Percentiles rank a stretch among this genome's conserved stretches.
Evolutionary conservation across 768 basidiomycete species (phyloP).

Genomic region (Rhodotorula graminis): DNA sequence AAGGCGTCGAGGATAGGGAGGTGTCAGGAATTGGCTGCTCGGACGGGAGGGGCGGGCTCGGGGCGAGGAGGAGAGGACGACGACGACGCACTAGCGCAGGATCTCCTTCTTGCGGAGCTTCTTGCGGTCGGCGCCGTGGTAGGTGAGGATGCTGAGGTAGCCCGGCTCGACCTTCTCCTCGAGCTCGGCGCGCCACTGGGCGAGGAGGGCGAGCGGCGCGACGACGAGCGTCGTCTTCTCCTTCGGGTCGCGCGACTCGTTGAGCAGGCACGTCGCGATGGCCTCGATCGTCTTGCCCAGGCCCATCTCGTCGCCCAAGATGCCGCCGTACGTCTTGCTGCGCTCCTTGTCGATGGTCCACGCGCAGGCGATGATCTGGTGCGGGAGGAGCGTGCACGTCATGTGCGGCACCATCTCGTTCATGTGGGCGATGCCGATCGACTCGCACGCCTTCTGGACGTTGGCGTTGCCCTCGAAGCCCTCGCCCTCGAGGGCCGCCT

Average conservation of each 20-base stretch:
- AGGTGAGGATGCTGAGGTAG: conserved; percentile 55
- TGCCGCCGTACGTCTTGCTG: conserved; percentile 24
- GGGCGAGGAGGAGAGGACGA: too few relatives aligned
- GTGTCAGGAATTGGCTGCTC: too few relatives aligned
- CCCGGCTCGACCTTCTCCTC: conserved; percentile 50
- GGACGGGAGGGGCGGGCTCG: too few relatives aligned
- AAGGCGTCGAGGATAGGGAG: neutral
- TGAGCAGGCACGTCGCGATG: conserved; percentile 65
- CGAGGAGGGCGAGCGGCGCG: conserved; percentile 58
- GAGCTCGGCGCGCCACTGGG: conserved; percentile 54
- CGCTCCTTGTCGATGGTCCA: conserved; percentile 55
- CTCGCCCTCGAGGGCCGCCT: conserved; percentile 16
- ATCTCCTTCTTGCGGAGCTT: conserved; percentile 51
- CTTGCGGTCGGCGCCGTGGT: conserved; percentile 58
- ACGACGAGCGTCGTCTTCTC: conserved; percentile 66
- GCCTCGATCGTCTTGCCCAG: conserved; percentile 93
- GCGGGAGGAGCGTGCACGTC: conserved; percentile 59
- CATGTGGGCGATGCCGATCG: conserved; percentile 55
- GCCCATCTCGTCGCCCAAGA: conserved; percentile 52
- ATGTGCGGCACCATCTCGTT: conserved; percentile 58
- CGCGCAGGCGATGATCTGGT: conserved; percentile 55
- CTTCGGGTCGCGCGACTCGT: conserved; percentile 53
- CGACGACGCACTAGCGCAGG: conserved; percentile 42
- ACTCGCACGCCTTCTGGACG: conserved; percentile 57
- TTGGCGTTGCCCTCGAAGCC: conserved; percentile 51